Base-by-base conservation (phyloP, 305 asterid genomes). In the Fraxinus greggii region DNA sequence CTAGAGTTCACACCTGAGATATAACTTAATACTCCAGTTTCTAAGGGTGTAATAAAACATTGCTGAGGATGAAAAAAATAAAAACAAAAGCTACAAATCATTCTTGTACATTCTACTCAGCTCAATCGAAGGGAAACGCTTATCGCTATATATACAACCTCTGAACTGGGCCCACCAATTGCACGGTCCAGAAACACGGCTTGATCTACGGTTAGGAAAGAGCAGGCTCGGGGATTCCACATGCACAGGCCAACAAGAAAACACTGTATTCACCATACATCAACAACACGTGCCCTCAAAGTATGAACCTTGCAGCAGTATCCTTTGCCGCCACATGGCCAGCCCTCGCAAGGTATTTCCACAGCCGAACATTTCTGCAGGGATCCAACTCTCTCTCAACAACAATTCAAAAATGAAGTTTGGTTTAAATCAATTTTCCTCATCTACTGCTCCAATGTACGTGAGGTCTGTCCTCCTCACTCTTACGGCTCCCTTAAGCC, bases 401-500 rank as follows among this genome's bases (percentile, higher is more conserved):
- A 80, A 78, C 75, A 79, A 78, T 42, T 77, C 86, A 84, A 88
- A 69, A 87, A 82, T 77, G 80, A 17, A 79, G 23, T 77, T n/a
- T 17, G 75, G 65, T 82, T 13, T 29, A 78, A 86, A 29, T 95
- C 92, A 95, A 92, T 92, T 93, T 85, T 95, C 99, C 79, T 95
- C 99, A 28, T 95, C 99, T 76, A 95, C 87, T 67, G 97, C 89
- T 17, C 98, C 99, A 29, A 91, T 90, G 83, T 94, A 95, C 1
- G 98, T 89, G 82, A 95, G 97, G 76, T 94, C 97, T 10, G 92
- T 89, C 89, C 98, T 89, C 79, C 98, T 89, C 78, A 95, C 93
- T 85, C 99, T 86, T 74, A 93, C 91, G 7, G 98, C 92, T 54
- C 98, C 98, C 88, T 92, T 93, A 4, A 95, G 97, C 92, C 87